Conservation (phyloP, 1,284 basidiomycete genomes). For the Peniophora sp. region DNA sequence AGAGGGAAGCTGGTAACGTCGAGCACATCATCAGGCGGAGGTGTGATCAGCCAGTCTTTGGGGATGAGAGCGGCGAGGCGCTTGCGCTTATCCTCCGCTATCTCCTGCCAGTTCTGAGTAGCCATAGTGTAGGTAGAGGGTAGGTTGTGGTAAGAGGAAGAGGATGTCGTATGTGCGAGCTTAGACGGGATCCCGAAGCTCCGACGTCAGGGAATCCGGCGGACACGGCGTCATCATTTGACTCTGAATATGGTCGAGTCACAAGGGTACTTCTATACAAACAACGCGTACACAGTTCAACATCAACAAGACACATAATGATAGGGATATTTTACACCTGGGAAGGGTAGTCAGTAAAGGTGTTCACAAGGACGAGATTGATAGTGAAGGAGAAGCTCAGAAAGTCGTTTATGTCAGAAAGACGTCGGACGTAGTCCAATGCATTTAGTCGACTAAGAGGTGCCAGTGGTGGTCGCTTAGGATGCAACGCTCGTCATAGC, state of each 20-base stretch:
- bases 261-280: too few relatives aligned
- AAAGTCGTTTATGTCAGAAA: slow-evolving; percentile 79
- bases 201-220: too few relatives aligned
- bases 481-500: slow-evolving; percentile 72
- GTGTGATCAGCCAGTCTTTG: slow-evolving; percentile 33
- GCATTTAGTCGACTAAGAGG: slow-evolving; percentile 79
- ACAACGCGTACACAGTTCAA: too few relatives aligned
- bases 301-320: too few relatives aligned
- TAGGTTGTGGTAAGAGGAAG: background rate
- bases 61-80: slow-evolving; percentile 41
- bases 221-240: too few relatives aligned
- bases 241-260: too few relatives aligned
- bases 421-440: slow-evolving; percentile 29
- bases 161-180: background rate
- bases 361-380: background rate
- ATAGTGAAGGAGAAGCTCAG: slow-evolving; percentile 37
- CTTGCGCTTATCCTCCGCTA: slow-evolving; percentile 31
- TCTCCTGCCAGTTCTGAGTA: slow-evolving; percentile 29
- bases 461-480: slow-evolving; percentile 65
- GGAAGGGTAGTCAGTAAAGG: background rate
- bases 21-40: slow-evolving; percentile 22
- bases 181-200: too few relatives aligned
- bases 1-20: slow-evolving; percentile 36
- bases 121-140: background rate
- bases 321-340: too few relatives aligned